phyloP scores from a whole-genome alignment of 176 grass and related monocot genomes.

The Otatea glauca region DNA sequence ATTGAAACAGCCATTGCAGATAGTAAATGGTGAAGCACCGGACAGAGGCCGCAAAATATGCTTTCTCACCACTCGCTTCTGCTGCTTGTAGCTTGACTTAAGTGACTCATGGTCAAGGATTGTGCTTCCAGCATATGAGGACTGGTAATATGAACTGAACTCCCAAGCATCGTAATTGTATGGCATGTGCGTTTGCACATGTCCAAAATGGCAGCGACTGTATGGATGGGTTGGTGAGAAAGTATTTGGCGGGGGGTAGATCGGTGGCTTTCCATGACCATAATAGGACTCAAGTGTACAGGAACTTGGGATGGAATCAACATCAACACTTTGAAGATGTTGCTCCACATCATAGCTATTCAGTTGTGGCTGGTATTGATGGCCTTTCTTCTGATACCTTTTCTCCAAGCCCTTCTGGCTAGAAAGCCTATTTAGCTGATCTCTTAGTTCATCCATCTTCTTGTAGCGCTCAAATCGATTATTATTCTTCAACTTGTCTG shows the following conservation, averaged over 20 bases:
- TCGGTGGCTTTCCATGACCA: conserved; percentile 43
- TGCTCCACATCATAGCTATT: conserved; percentile 49
- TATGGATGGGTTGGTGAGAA: conserved; percentile 54
- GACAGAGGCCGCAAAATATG: conserved; percentile 76
- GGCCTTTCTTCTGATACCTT: conserved; percentile 44
- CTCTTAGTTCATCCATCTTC: conserved; percentile 81
- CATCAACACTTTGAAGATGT: conserved; percentile 50
- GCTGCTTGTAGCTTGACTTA: conserved; percentile 54
- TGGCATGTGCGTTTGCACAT: conserved; percentile 22
- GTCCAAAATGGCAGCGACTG: conserved; percentile 45
- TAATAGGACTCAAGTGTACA: conserved; percentile 52
- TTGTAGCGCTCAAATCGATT: conserved; percentile 55
- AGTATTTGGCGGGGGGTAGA: conserved; percentile 39
- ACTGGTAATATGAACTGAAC: conserved; percentile 53
- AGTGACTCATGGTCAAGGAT: conserved; percentile 53
- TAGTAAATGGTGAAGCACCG: conserved; percentile 71
- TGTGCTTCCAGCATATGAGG: conserved; percentile 61
- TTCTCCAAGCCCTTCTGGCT: conserved; percentile 44
- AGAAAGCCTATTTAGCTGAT: conserved; percentile 61
- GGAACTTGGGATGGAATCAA: conserved; percentile 49
- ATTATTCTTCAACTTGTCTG: conserved; percentile 54
- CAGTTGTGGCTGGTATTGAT: conserved; percentile 46
- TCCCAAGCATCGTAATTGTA: conserved; percentile 41
- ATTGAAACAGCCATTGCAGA: conserved; percentile 75
- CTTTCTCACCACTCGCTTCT: conserved; percentile 53